Percentiles rank a stretch among this genome's conserved stretches.
Evolutionary conservation across 2,329 filamentous ascomycete genomes (phyloP).

Genomic region (Coniochaeta sp.): DNA sequence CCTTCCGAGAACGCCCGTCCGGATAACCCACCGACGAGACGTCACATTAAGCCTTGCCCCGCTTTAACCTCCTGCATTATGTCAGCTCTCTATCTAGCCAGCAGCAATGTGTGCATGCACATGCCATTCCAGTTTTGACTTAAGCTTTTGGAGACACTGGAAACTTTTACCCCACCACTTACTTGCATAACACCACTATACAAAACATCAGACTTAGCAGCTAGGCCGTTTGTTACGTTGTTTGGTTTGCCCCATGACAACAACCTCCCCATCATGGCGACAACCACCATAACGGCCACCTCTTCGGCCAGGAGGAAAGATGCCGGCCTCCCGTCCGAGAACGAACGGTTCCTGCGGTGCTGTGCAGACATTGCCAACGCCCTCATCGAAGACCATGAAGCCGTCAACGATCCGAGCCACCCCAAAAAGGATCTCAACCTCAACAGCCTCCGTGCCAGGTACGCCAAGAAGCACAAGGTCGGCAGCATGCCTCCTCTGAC

Average conservation of each 20-base stretch:
- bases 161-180: not conserved
- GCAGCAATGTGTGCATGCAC: too few species aligned
- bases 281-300: constrained; percentile 42
- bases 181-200: too few species aligned
- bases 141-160: too few species aligned
- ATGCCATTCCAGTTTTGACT: too few species aligned
- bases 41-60: not conserved
- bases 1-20: not conserved
- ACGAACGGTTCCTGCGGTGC: constrained; percentile 86
- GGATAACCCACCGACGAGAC: not conserved
- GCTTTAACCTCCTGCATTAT: too few species aligned
- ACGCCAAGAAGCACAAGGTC: constrained; percentile 88
- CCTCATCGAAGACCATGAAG: constrained; percentile 90
- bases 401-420: constrained; percentile 64
- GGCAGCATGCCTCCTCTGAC: constrained; percentile 85
- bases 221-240: too few species aligned
- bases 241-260: not conserved
- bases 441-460: constrained; percentile 77
- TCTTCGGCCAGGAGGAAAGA: constrained; percentile 67
- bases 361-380: constrained; percentile 94
- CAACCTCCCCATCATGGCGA: constrained; percentile 19
- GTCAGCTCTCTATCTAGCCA: too few species aligned
- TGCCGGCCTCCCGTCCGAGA: constrained; percentile 77
- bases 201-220: too few species aligned
- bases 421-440: constrained; percentile 85